Base-by-base conservation (phyloP, 1,284 basidiomycete species). In the Malassezia slooffiae region DNA sequence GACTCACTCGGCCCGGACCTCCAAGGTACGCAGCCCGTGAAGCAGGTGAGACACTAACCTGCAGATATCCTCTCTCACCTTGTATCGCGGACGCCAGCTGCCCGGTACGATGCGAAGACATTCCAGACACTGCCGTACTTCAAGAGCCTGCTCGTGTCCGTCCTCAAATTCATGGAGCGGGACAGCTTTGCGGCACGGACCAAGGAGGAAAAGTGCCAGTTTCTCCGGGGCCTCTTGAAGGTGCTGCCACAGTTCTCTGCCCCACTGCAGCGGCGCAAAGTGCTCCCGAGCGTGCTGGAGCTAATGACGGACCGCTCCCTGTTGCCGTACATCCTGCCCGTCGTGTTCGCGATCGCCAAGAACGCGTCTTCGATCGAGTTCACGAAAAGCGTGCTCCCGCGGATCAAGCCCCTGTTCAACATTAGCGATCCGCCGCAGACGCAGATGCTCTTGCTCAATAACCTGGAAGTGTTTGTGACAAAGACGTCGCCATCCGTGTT, bases 401-500 rank as follows among this genome's bases (percentile, higher is more conserved):
- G 82, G 61, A 75, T 97, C 27, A 88, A 85, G 62, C 90, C 90
- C 0, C 71, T 97, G 11, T 99, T 99, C 58, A 75, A 74, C 0
- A 74, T 96, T 58, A 89, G 85, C 70, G 93, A 99, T 62, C 91
- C 93, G 17, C 89, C 91, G 0, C 90, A 96, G 70, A 95, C 90
- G 58, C 63, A 55, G 34, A 45, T 60, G 19, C 43, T 69, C 19
- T 43, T 69, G 30, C 71, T 99, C 29, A 90, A 95, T 52, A 90
- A 93, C 63, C 75, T 96, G 12, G 74, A 78, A 17, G 77, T 93
- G 70, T 77, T 97, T 33, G 86, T 91, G 60, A 78, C 76, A 47
- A 99, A 99, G 73, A 90, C 87, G 1, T 80, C 85, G 39, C 87
- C 89, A 35, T 72, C 73, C 4, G 77, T 83, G 3, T 97, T 97